Base-by-base conservation (phyloP, 257 asterid genomes). In the Capsicum chinense region DNA sequence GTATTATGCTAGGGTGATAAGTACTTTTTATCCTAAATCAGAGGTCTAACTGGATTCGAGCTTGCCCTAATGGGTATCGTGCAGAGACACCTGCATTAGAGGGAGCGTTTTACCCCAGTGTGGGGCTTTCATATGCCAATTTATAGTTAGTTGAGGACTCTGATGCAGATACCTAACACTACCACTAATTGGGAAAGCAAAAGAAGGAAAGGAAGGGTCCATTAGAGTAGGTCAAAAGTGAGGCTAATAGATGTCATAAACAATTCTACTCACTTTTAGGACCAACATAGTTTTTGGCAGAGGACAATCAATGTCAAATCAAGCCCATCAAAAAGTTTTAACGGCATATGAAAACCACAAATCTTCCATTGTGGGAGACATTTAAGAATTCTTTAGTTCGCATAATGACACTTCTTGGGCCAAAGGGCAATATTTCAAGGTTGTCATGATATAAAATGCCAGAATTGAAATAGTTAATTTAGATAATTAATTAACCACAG, bases 211-310 rank as follows among this genome's bases (percentile, higher is more conserved):
- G 60, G 79, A 88, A 80, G 21, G 63, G 88, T 81, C 80, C 71
- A 63, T 35, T 56, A 4, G 60, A 87, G 85, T 87, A 16, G 91
- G 90, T 88, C 84, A 85, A 87, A 89, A 87, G 87, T n/a, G 81
- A 85, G 85, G 85, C 69, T 79, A 85, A 71, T 35, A 50, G 60
- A 79, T 33, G 19, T 54, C 26, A 78, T 78, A 78, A 52, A 54
- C 15, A 78, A 78, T 13, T n/a, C 26, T 26, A 37, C 33, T 56
- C 50, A 69, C 59, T 66, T 82, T 70, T 79, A 54, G 63, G 81
- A 81, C 60, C 56, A 44, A 83, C 70, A 80, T 16, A 69, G 74
- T 83, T 86, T 84, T 9, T 9, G 57, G 17, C 17, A 71, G 5
- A n/a, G 0, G 74, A 26, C 81, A 54, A 33, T 54, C 26, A 76